Conservation (phyloP, 2,329 filamentous ascomycete species). For the Scorias spongiosa region DNA sequence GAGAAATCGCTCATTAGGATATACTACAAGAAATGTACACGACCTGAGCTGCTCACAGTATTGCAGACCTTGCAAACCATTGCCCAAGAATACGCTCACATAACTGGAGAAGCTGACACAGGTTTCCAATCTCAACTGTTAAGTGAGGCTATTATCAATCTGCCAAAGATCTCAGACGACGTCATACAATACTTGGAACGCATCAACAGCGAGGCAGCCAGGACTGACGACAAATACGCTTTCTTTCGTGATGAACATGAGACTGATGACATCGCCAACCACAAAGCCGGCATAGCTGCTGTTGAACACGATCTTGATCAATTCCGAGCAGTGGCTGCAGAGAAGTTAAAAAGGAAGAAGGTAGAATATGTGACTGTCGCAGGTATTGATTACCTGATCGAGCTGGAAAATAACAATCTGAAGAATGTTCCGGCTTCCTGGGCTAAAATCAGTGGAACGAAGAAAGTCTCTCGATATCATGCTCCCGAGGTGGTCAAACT, state of each 20-base stretch:
- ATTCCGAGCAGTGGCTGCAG: constrained; percentile 56
- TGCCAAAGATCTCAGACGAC: constrained; percentile 61
- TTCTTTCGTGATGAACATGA: constrained; percentile 85
- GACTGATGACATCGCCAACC: constrained; percentile 73
- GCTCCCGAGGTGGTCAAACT: constrained; percentile 77
- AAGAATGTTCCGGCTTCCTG: constrained; percentile 86
- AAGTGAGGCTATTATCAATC: constrained; percentile 52
- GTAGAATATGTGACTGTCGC: constrained; percentile 70
- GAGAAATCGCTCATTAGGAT: constrained; percentile 89
- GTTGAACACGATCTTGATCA: constrained; percentile 79
- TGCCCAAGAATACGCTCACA: constrained; percentile 55
- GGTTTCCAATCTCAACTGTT: constrained; percentile 61
- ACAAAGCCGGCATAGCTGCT: constrained; percentile 84
- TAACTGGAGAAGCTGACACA: constrained; percentile 48
- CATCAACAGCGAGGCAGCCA: constrained; percentile 73
- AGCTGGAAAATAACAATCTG: constrained; percentile 69
- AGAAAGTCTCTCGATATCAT: constrained; percentile 83
- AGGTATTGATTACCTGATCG: constrained; percentile 88
- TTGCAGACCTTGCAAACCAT: constrained; percentile 77
- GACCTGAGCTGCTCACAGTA: constrained; percentile 71
- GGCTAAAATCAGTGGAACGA: constrained; percentile 89
- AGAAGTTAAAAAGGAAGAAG: constrained; percentile 54
- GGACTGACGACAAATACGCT: constrained; percentile 76
- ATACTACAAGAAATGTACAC: constrained; percentile 91
- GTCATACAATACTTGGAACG: constrained; percentile 64